Percentiles rank a stretch among this genome's conserved stretches.
Evolutionary conservation across 805 yeast species (phyloP).

Genomic region (Candida alai): DNA sequence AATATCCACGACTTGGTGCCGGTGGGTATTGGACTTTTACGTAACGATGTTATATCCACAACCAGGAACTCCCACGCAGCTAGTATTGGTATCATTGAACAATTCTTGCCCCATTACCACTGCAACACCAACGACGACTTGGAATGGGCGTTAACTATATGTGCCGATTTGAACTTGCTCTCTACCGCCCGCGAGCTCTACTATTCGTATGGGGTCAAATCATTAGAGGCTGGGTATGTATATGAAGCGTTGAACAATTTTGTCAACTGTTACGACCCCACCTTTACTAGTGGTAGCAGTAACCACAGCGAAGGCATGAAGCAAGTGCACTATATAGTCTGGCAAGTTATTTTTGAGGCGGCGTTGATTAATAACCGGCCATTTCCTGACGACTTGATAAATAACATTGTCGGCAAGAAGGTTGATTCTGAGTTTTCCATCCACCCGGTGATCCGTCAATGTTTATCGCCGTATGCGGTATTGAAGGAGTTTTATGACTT

Average conservation of each 20-base stretch:
- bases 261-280: slow-evolving; percentile 55
- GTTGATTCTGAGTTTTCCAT: slow-evolving; percentile 33
- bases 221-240: slow-evolving; percentile 51
- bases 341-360: slow-evolving; percentile 61
- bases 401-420: slow-evolving; percentile 40
- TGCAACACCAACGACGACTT: slow-evolving; percentile 69
- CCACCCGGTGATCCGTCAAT: slow-evolving; percentile 60
- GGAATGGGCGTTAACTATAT: slow-evolving; percentile 73
- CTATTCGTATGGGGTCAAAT: slow-evolving; percentile 44
- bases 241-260: slow-evolving; percentile 64
- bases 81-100: slow-evolving; percentile 42
- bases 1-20: slow-evolving; percentile 54
- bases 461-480: slow-evolving; percentile 69
- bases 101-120: slow-evolving; percentile 56
- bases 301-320: slow-evolving; percentile 28
- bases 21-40: slow-evolving; percentile 62
- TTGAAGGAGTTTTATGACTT: slow-evolving; percentile 47
- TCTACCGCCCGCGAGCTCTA: slow-evolving; percentile 54
- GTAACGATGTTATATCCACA: slow-evolving; percentile 37
- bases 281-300: slow-evolving; percentile 14
- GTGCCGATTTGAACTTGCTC: slow-evolving; percentile 64
- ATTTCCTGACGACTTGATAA: slow-evolving; percentile 53
- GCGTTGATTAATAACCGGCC: slow-evolving; percentile 49
- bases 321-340: slow-evolving; percentile 48
- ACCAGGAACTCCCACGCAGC: slow-evolving; percentile 36